Percentiles rank a stretch among this genome's conserved stretches.
Evolutionary conservation across 257 asterid species (phyloP).

Genomic region (Petrea volubilis): DNA sequence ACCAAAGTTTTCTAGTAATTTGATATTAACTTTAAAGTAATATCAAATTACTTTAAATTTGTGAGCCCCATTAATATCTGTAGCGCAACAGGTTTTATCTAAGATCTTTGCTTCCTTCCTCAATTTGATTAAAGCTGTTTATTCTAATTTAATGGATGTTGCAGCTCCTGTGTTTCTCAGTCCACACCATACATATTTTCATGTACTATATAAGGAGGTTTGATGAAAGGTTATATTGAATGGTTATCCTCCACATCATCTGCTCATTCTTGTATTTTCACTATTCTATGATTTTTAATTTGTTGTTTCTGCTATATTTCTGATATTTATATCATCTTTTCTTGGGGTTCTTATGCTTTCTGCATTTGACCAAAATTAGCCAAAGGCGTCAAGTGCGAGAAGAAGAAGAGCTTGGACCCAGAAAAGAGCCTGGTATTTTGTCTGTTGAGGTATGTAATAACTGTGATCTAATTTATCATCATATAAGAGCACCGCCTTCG

Average conservation of each 20-base stretch:
- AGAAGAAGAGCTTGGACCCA: constrained; percentile 52
- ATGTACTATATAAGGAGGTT: no score
- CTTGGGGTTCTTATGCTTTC: not conserved
- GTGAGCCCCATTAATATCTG: no score
- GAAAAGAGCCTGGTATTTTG: constrained; percentile 74
- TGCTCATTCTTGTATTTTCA: not conserved
- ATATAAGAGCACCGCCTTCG: not conserved
- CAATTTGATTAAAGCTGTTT: not conserved
- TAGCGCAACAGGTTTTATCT: no score
- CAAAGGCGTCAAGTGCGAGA: constrained; percentile 55
- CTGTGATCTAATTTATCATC: not conserved
- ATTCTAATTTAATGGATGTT: not conserved
- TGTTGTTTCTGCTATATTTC: not conserved
- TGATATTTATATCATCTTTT: not conserved
- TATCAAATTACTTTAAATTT: no score
- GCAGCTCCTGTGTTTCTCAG: no score
- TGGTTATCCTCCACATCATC: not conserved
- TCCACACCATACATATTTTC: no score
- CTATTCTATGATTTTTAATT: not conserved
- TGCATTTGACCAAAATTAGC: constrained; percentile 34
- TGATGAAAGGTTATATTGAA: no score
- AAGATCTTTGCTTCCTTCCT: not conserved
- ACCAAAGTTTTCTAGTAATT: no score
- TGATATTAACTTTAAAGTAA: no score
- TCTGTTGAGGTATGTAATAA: constrained; percentile 78